Evolutionary conservation across 345 rosid species (phyloP), one percentile per base, ranked within the genome.

Genomic region (Heritiera littoralis): DNA sequence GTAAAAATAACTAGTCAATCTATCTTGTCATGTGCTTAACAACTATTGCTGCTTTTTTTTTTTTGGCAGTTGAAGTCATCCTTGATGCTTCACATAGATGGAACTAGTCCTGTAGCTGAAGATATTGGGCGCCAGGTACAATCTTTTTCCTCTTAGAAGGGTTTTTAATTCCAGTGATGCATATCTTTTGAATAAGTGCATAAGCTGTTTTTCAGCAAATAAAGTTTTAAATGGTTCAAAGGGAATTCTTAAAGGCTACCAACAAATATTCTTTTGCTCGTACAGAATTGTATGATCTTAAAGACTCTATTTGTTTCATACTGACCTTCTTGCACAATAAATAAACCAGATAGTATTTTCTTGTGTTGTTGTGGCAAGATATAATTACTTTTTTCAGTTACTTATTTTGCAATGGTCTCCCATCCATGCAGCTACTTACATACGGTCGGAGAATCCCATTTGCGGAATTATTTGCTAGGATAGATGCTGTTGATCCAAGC

Each of bases 111-210:
- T 61, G 83, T 94, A 51, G 99, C 99, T 58, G 98, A 94, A 83
- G 98, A 97, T 85, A 97, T 94, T 76, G 98, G 98, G 55, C 98
- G 98, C 67, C 99, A 97, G 98, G 99, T 97, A 86, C 71, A 60
- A 0, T n/a, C 72, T 13, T 14, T 23, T 32, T 64, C 17, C 30
- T 2, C 63, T 51, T 38, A 12, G 3, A 65, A n/a, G 46, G 49
- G 0, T 55, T 73, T 55, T 55, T 55, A 73, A 73, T 20, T 54
- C 20, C 14, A 60, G 61, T 9, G 41, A 41, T 80, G 28, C 13
- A 7, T 59, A n/a, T 68, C 9, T 32, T 35, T 51, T 72, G 75
- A 71, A 52, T 52, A 45, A 32, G 75, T 45, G 9, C 14, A 15
- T 72, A 51, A 28, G 28, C 28, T 52, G 60, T 13, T 70, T 32